Conservation (phyloP, 768 basidiomycete species). For the Lactifluus pinguis region DNA sequence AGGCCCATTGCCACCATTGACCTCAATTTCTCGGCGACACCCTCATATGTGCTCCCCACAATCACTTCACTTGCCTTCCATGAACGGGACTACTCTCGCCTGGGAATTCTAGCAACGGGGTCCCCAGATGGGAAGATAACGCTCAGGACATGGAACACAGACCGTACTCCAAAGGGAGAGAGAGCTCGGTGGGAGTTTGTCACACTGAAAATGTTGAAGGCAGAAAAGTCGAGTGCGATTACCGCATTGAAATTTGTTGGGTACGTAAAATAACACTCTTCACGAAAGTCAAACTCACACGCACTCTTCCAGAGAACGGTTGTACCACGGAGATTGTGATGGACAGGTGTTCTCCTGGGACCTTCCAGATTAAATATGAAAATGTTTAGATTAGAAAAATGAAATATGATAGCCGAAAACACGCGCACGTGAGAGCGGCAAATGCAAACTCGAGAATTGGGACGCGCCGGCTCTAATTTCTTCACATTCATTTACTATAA, state of each 20-base stretch:
- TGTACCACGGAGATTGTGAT: slow-evolving; percentile 58
- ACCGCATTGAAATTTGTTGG: slow-evolving; percentile 78
- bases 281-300: neutral
- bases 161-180: slow-evolving; percentile 57
- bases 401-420: neutral
- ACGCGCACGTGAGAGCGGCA: slow-evolving; percentile 1
- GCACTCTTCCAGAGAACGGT: slow-evolving; percentile 36
- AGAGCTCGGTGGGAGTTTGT: slow-evolving; percentile 70
- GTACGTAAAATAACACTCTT: slow-evolving; percentile 31
- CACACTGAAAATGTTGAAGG: slow-evolving; percentile 58
- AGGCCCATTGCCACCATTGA: slow-evolving; percentile 66
- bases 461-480: neutral
- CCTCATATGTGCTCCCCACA: slow-evolving; percentile 35
- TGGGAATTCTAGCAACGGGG: slow-evolving; percentile 75
- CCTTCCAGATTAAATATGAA: slow-evolving; percentile 34
- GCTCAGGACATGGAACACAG: slow-evolving; percentile 78
- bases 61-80: slow-evolving; percentile 81
- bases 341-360: slow-evolving; percentile 52
- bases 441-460: neutral
- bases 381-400: neutral
- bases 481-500: neutral
- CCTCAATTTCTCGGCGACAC: slow-evolving; percentile 39
- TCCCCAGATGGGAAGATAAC: slow-evolving; percentile 67
- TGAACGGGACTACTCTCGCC: slow-evolving; percentile 75
- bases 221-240: slow-evolving; percentile 36